These are phyloP conservation scores for Rhynchospora pubera DNA, from an alignment of 176 grass and related monocot genomes.

Conservation along the genomic window DNA sequence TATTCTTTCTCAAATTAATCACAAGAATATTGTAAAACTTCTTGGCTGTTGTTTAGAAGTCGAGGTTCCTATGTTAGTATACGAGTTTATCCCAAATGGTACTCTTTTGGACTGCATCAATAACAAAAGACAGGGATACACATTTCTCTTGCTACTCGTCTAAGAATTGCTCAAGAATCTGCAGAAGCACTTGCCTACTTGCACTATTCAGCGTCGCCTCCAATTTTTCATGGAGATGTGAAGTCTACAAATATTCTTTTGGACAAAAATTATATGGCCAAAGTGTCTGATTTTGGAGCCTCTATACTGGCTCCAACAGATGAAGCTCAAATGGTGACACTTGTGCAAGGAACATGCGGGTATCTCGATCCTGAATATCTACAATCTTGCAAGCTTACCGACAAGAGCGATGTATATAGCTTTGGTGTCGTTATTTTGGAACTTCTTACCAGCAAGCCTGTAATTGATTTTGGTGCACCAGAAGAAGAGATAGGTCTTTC, in stretches of 20 bases:
- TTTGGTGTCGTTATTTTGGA: constrained; percentile 27
- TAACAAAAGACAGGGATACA: neutral
- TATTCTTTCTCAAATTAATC: too few relatives aligned
- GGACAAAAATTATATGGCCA: constrained; percentile 12
- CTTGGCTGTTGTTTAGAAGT: too few relatives aligned
- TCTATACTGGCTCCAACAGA: constrained; percentile 22
- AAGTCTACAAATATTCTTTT: constrained; percentile 38
- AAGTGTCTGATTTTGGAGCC: constrained; percentile 36
- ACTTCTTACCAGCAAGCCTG: constrained; percentile 19
- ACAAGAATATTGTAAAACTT: too few relatives aligned
- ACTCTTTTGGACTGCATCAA: constrained; percentile 28
- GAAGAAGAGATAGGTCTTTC: constrained; percentile 7
- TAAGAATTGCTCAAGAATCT: neutral
- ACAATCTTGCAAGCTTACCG: constrained; percentile 11
- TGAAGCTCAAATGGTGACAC: constrained; percentile 21
- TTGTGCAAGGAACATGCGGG: constrained; percentile 40
- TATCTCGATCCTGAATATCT: constrained; percentile 43
- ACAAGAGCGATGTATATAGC: constrained; percentile 14
- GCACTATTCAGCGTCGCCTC: constrained; percentile 28
- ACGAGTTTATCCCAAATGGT: constrained; percentile 31
- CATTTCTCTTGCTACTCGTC: neutral
- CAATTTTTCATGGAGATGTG: constrained; percentile 34
- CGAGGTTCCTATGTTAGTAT: constrained; percentile 11
- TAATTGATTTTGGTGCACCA: neutral
- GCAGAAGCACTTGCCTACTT: constrained; percentile 22